Conservation (phyloP, 176 grass and related monocot species). For the Eremochloa ophiuroides region DNA sequence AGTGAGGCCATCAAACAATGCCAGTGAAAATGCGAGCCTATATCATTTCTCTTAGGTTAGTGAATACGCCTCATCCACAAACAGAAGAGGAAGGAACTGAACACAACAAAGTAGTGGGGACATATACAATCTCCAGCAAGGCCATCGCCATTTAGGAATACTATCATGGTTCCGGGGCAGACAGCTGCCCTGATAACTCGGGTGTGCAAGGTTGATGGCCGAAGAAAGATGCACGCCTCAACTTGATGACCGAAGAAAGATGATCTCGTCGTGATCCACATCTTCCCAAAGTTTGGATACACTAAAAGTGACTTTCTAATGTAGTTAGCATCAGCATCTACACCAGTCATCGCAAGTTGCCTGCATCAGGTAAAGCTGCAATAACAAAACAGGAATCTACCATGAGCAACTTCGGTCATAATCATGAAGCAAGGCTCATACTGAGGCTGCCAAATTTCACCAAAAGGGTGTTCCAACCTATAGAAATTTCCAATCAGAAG, state of each 20-base stretch:
- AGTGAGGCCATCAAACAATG: conserved; percentile 4
- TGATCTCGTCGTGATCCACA: conserved; percentile 10
- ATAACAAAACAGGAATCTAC: conserved; percentile 14
- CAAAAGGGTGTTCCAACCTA: neutral
- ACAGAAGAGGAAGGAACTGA: conserved; percentile 5
- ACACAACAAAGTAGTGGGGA: conserved; percentile 14
- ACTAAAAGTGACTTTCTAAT: conserved; percentile 33
- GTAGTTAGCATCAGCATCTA: conserved; percentile 40
- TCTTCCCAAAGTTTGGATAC: conserved; percentile 18
- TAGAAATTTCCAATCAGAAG: neutral
- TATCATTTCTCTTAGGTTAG: conserved; percentile 30
- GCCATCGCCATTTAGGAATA: neutral
- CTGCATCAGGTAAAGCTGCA: conserved; percentile 47
- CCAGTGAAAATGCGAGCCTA: conserved; percentile 27
- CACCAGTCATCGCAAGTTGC: conserved; percentile 9
- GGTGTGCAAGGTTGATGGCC: neutral
- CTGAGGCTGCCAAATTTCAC: neutral
- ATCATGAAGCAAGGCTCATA: neutral
- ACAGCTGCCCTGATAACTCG: neutral
- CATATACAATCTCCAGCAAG: conserved; percentile 37
- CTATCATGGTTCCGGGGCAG: conserved; percentile 11
- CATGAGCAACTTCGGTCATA: neutral
- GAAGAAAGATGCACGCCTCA: neutral
- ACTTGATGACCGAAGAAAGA: neutral
- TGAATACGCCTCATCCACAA: neutral